Evolutionary conservation across 2,329 filamentous ascomycete species (phyloP).

Genomic region (Lecanicillium sp.): DNA sequence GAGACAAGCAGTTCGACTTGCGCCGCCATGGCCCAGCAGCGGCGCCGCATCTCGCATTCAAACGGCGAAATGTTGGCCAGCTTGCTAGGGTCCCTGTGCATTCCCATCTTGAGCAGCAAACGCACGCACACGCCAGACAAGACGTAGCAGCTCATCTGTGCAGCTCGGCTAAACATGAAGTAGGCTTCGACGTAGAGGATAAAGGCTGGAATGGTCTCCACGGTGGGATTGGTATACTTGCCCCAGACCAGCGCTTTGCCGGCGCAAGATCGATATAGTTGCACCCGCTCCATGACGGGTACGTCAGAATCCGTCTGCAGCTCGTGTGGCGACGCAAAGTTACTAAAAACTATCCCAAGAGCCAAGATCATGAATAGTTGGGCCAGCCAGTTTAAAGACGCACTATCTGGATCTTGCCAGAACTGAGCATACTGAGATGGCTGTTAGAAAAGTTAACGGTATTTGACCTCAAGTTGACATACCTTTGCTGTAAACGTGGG

Average conservation of each 20-base stretch:
- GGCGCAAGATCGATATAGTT: slow-evolving; percentile 39
- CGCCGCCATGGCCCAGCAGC: slow-evolving; percentile 44
- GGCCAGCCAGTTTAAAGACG: slow-evolving; percentile 40
- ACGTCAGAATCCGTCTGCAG: slow-evolving; percentile 30
- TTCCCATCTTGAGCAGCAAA: slow-evolving; percentile 50
- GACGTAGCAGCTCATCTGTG: slow-evolving; percentile 47
- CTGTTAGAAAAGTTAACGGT: slow-evolving; percentile 4
- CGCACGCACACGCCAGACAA: slow-evolving; percentile 42
- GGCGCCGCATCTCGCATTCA: slow-evolving; percentile 45
- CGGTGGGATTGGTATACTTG: slow-evolving; percentile 42
- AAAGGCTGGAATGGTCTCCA: slow-evolving; percentile 41
- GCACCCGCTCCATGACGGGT: slow-evolving; percentile 36
- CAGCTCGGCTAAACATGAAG: slow-evolving; percentile 42
- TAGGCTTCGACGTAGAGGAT: slow-evolving; percentile 45
- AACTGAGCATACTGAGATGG: slow-evolving; percentile 39
- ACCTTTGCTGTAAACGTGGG: slow-evolving; percentile 42
- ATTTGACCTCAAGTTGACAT: slow-evolving; percentile 11
- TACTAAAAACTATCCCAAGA: slow-evolving; percentile 37
- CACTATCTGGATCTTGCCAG: slow-evolving; percentile 32
- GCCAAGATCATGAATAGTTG: slow-evolving; percentile 41
- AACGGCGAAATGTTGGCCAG: slow-evolving; percentile 42
- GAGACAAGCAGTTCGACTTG: slow-evolving; percentile 58
- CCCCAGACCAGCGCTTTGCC: slow-evolving; percentile 43
- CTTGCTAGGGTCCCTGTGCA: slow-evolving; percentile 48
- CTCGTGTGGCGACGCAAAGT: slow-evolving; percentile 35